These are phyloP conservation scores for Didymella pinodella DNA, from an alignment of 2,329 filamentous ascomycete genomes.

Conservation along the genomic window DNA sequence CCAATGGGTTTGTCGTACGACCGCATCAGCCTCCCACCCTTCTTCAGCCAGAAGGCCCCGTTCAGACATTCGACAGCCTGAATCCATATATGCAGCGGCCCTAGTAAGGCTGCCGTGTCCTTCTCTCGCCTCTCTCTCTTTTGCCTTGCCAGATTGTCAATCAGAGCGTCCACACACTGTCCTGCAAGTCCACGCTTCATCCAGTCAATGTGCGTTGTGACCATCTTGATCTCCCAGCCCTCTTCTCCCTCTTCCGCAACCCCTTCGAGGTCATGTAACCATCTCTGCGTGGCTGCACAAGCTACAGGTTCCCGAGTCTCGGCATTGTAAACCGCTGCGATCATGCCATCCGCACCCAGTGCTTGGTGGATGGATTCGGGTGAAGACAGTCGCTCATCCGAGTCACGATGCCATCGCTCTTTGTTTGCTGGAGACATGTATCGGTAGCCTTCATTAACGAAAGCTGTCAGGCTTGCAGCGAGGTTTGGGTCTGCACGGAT, in stretches of 20 bases:
- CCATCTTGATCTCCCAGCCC: slow-evolving; percentile 20
- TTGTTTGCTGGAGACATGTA: not conserved
- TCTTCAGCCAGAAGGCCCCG: slow-evolving; percentile 17
- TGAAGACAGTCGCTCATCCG: not conserved
- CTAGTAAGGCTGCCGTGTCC: not conserved
- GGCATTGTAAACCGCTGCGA: not conserved
- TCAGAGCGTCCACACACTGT: slow-evolving; percentile 13
- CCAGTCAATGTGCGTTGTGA: slow-evolving; percentile 17
- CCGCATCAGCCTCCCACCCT: slow-evolving; percentile 12
- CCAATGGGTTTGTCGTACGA: slow-evolving; percentile 13
- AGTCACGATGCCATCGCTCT: not conserved
- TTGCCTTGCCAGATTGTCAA: slow-evolving; percentile 9
- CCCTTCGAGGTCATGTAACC: not conserved
- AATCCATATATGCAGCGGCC: slow-evolving; percentile 13
- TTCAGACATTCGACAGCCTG: slow-evolving; percentile 23
- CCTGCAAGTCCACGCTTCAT: slow-evolving; percentile 18
- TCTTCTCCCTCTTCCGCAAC: slow-evolving; percentile 5
- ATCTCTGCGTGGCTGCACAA: not conserved
- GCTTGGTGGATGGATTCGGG: not conserved
- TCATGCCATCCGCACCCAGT: not conserved
- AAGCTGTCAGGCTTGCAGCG: not conserved
- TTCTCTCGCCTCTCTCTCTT: not conserved
- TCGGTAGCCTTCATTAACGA: not conserved
- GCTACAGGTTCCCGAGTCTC: not conserved
- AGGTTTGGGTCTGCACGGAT: not conserved